Conservation (phyloP, 2,329 filamentous ascomycete genomes). For the Colletotrichum sp. region DNA sequence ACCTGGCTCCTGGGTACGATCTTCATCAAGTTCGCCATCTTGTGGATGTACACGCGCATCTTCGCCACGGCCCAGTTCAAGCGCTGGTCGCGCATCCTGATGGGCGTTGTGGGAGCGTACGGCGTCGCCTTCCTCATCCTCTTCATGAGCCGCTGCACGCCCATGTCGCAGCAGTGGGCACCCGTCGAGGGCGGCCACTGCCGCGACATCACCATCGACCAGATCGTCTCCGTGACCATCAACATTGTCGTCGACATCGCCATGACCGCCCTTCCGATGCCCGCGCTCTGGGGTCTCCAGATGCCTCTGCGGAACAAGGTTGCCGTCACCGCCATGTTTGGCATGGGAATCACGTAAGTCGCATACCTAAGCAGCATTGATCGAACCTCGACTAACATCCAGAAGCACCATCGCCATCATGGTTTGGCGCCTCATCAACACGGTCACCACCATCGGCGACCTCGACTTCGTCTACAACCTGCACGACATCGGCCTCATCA, state of each 20-base stretch:
- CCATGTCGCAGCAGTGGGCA: conserved; percentile 34
- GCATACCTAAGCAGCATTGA: not conserved
- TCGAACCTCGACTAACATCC: not conserved
- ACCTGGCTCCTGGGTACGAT: conserved; percentile 32
- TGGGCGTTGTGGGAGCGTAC: conserved; percentile 28
- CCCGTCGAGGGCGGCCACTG: conserved; percentile 38
- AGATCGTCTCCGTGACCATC: conserved; percentile 27
- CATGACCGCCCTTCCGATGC: conserved; percentile 44
- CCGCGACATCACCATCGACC: conserved; percentile 29
- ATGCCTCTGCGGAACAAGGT: conserved; percentile 42
- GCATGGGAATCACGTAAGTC: conserved; percentile 35
- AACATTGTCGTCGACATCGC: conserved; percentile 35
- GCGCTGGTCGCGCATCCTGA: conserved; percentile 27
- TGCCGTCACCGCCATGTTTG: conserved; percentile 34
- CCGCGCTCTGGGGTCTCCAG: conserved; percentile 46
- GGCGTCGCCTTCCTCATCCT: conserved; percentile 32
- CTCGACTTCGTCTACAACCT: conserved; percentile 25
- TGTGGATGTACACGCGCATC: conserved; percentile 34
- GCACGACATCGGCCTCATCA: conserved; percentile 38
- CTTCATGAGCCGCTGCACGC: conserved; percentile 34
- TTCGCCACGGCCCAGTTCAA: conserved; percentile 31
- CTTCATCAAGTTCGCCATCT: conserved; percentile 34
- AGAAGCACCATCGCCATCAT: conserved; percentile 42
- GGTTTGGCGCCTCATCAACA: conserved; percentile 38
- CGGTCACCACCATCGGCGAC: conserved; percentile 23